phyloP scores from a whole-genome alignment of 257 asterid species.

The Voacanga thouarsii region DNA sequence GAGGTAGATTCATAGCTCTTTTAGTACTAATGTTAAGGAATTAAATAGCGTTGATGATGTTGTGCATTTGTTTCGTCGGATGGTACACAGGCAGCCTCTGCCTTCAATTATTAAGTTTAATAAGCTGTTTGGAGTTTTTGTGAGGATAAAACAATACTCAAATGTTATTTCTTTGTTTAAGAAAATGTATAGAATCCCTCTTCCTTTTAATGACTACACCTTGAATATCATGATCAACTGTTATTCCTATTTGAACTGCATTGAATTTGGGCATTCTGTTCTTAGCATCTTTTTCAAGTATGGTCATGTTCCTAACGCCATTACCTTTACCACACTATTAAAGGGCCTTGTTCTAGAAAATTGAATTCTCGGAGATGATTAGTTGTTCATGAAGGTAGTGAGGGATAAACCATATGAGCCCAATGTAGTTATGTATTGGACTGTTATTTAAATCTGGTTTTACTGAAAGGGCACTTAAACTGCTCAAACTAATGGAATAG shows the following conservation, averaged over 20 bases:
- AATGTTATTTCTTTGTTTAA: slow-evolving; percentile 22
- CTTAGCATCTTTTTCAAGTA: slow-evolving; percentile 19
- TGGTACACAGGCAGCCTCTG: slow-evolving; percentile 24
- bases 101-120: slow-evolving; percentile 21
- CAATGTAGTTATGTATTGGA: background rate
- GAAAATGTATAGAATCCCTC: slow-evolving; percentile 19
- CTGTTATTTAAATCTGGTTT: slow-evolving; percentile 27
- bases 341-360: no score
- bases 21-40: no score
- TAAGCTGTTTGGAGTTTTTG: slow-evolving; percentile 14
- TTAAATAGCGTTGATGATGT: slow-evolving; percentile 14
- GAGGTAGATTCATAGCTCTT: no score
- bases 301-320: slow-evolving; percentile 3
- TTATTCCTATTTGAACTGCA: slow-evolving; percentile 8
- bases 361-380: slow-evolving; percentile 13
- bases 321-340: slow-evolving; percentile 15
- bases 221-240: slow-evolving; percentile 13
- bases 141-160: slow-evolving; percentile 18
- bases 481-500: background rate
- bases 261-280: background rate
- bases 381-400: slow-evolving; percentile 25
- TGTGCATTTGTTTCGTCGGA: slow-evolving; percentile 21
- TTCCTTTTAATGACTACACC: slow-evolving; percentile 8
- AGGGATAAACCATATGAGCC: slow-evolving; percentile 16
- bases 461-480: slow-evolving; percentile 15